Percentiles rank a stretch among this genome's conserved stretches.
These are phyloP conservation scores for Lactarius indigo DNA, from an alignment of 768 basidiomycete species.

Conservation along the genomic window DNA sequence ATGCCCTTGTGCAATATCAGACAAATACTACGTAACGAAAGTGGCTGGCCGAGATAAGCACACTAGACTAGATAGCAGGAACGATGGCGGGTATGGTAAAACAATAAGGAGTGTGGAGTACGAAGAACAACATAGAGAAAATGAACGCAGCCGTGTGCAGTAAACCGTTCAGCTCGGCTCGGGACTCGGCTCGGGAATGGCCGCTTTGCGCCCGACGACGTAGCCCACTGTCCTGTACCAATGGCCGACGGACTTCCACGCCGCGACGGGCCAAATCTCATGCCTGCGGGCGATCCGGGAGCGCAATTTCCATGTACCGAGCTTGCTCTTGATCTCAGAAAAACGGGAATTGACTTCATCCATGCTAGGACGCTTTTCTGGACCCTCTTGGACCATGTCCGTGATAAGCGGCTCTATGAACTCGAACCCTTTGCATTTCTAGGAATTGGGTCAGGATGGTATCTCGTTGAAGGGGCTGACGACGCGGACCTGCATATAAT, in stretches of 20 bases:
- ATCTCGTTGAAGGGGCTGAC: not conserved
- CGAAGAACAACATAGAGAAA: not conserved
- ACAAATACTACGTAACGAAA: not conserved
- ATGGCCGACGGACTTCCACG: not conserved
- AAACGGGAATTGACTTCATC: constrained; percentile 33
- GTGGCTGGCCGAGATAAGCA: not conserved
- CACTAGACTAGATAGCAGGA: not conserved
- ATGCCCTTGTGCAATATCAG: not conserved
- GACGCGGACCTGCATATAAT: not conserved
- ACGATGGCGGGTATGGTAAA: not conserved
- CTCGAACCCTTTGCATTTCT: constrained; percentile 7
- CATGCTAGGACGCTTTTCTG: constrained; percentile 31
- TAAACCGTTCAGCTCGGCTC: not conserved
- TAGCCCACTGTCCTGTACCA: constrained; percentile 8
- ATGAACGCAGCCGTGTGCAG: not conserved
- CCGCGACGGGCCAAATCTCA: constrained; percentile 1
- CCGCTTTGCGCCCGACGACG: not conserved
- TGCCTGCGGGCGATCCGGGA: constrained; percentile 5
- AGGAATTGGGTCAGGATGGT: not conserved
- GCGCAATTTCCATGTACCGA: not conserved
- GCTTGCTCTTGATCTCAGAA: not conserved
- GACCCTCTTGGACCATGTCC: constrained; percentile 38
- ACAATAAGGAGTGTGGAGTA: not conserved
- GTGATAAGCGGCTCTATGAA: constrained; percentile 18
- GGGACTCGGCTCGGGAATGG: constrained; percentile 5